phyloP scores from a whole-genome alignment of 495 filamentous ascomycete genomes.

The Physcia stellaris region DNA sequence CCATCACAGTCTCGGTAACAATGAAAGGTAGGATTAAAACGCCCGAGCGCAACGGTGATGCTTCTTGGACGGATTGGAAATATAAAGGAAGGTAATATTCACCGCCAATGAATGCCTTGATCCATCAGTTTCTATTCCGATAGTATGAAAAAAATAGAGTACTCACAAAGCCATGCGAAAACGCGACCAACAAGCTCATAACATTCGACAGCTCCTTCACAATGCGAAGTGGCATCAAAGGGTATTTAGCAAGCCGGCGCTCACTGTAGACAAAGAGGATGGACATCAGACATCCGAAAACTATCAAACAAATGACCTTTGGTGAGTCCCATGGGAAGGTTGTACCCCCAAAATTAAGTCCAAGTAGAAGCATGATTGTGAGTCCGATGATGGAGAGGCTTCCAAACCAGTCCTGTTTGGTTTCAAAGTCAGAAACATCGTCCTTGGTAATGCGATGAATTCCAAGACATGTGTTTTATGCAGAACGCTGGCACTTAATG shows the following conservation, averaged over 20 bases:
- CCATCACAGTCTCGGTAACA: conserved; percentile 33
- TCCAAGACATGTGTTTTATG: too few species aligned
- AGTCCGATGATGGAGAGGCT: conserved; percentile 56
- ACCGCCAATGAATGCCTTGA: conserved; percentile 32
- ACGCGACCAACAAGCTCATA: conserved; percentile 40
- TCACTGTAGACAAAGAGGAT: conserved; percentile 54
- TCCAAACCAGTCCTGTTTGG: conserved; percentile 73
- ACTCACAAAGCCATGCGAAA: conserved; percentile 49
- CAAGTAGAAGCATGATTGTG: conserved; percentile 71
- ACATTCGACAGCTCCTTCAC: conserved; percentile 48
- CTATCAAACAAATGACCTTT: conserved; percentile 61
- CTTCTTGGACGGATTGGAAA: conserved; percentile 38
- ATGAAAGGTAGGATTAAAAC: conserved; percentile 38
- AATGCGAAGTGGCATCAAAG: conserved; percentile 61
- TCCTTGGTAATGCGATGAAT: too few species aligned
- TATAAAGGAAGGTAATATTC: conserved; percentile 48
- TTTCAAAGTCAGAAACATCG: too few species aligned
- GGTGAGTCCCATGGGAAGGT: conserved; percentile 63
- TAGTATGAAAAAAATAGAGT: too few species aligned
- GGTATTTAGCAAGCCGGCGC: conserved; percentile 57
- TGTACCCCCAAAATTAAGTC: conserved; percentile 65
- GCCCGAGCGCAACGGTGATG: conserved; percentile 38
- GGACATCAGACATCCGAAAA: conserved; percentile 56
- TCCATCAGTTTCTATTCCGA: neutral
- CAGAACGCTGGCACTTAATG: too few species aligned